phyloP scores from a whole-genome alignment of 2,329 filamentous ascomycete genomes.

The Knufia fluminis region DNA sequence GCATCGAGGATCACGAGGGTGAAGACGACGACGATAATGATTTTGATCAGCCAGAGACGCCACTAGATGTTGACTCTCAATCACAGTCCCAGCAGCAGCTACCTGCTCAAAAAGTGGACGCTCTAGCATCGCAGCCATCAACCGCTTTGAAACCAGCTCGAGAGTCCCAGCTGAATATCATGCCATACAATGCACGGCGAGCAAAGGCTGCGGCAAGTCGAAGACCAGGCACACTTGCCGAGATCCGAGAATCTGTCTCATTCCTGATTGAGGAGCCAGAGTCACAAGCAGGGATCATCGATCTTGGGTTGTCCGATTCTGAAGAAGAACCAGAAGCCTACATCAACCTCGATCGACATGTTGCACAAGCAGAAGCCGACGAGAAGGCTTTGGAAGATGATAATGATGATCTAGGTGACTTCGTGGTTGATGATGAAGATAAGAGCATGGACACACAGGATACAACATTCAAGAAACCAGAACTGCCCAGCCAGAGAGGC shows the following conservation, averaged over 20 bases:
- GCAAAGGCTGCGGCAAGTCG: slow-evolving; percentile 58
- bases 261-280: slow-evolving; percentile 64
- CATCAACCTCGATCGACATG: slow-evolving; percentile 36
- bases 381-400: slow-evolving; percentile 41
- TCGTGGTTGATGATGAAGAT: slow-evolving; percentile 25
- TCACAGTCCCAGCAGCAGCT: slow-evolving; percentile 24
- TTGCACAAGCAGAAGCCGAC: slow-evolving; percentile 46
- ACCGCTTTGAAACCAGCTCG: slow-evolving; percentile 25
- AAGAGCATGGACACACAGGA: slow-evolving; percentile 23
- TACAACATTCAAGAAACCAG: slow-evolving; percentile 23
- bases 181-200: slow-evolving; percentile 53
- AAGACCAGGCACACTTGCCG: slow-evolving; percentile 65
- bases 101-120: not conserved
- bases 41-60: slow-evolving; percentile 40
- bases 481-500: slow-evolving; percentile 10
- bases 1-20: slow-evolving; percentile 74
- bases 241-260: slow-evolving; percentile 75
- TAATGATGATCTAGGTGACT: slow-evolving; percentile 30
- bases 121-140: slow-evolving; percentile 10
- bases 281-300: slow-evolving; percentile 26
- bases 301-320: slow-evolving; percentile 44
- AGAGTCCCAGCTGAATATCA: slow-evolving; percentile 47
- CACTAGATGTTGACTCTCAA: slow-evolving; percentile 20
- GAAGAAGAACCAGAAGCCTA: slow-evolving; percentile 31
- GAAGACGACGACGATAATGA: slow-evolving; percentile 65